Conservation (phyloP, 257 asterid species). For the Euphrasia confusa region DNA sequence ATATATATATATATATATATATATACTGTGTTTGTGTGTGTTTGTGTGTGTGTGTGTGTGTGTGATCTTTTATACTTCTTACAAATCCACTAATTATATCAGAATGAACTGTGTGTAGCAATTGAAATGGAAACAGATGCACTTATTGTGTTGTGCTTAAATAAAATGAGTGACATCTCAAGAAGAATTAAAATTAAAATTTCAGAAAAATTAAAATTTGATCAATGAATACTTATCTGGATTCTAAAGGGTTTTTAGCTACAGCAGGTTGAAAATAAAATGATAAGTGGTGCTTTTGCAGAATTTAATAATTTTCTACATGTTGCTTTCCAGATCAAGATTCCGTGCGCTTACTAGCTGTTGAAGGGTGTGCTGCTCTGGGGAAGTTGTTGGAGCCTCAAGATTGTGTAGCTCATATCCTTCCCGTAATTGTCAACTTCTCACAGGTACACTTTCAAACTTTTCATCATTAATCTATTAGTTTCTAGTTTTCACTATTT, state of each 20-base stretch:
- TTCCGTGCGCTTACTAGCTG: slow-evolving; percentile 87
- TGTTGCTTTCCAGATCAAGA: slow-evolving; percentile 63
- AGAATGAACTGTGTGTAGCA: neutral
- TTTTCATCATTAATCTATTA: slow-evolving; percentile 1
- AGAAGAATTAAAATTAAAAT: no score
- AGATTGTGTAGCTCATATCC: slow-evolving; percentile 84
- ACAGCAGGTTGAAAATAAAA: slow-evolving; percentile 4
- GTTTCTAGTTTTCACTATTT: neutral
- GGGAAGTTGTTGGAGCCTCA: slow-evolving; percentile 92
- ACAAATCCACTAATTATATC: neutral
- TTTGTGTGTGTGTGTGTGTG: neutral
- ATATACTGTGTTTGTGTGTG: no score
- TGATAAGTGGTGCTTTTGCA: slow-evolving; percentile 6
- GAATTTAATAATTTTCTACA: slow-evolving; percentile 11
- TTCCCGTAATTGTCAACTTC: slow-evolving; percentile 86
- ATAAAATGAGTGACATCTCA: no score
- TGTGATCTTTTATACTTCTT: neutral
- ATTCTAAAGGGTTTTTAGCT: slow-evolving; percentile 8
- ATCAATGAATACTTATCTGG: slow-evolving; percentile 8
- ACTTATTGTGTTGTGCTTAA: neutral
- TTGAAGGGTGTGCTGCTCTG: slow-evolving; percentile 91
- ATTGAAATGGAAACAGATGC: slow-evolving; percentile 1
- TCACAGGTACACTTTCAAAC: slow-evolving; percentile 55
- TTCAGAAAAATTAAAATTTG: neutral
- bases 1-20: no score